Evolutionary conservation across 2,329 filamentous ascomycete species (phyloP).

Genomic region (Arthroderma sp.): DNA sequence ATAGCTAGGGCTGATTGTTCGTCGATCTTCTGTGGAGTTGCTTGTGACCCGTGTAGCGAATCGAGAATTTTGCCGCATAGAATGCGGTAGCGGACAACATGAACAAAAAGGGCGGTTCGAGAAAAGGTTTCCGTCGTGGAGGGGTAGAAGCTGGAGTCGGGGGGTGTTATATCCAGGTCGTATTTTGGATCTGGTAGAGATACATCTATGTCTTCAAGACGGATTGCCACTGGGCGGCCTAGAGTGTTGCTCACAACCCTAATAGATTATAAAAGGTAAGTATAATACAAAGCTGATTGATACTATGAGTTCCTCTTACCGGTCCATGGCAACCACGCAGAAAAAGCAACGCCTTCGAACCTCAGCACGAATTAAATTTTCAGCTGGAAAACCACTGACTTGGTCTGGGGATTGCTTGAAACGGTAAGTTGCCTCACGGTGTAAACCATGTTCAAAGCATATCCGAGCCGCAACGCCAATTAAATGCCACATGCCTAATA

Average conservation of each 20-base stretch:
- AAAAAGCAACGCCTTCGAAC: slow-evolving; percentile 31
- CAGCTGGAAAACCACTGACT: neutral
- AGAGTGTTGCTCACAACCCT: slow-evolving; percentile 22
- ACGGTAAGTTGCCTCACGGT: slow-evolving; percentile 26
- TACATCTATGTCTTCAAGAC: slow-evolving; percentile 31
- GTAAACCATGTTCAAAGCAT: slow-evolving; percentile 30
- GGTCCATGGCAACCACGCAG: slow-evolving; percentile 30
- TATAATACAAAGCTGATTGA: neutral
- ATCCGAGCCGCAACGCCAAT: slow-evolving; percentile 32
- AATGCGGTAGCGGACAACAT: slow-evolving; percentile 29
- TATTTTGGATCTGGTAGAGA: slow-evolving; percentile 21
- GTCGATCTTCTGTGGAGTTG: slow-evolving; percentile 1
- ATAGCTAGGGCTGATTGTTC: slow-evolving; percentile 4
- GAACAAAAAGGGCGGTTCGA: slow-evolving; percentile 23
- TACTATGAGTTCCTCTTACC: slow-evolving; percentile 14
- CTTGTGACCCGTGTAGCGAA: slow-evolving; percentile 17
- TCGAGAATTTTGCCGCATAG: slow-evolving; percentile 30
- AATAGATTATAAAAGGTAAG: neutral
- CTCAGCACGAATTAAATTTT: slow-evolving; percentile 14
- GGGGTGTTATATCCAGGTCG: slow-evolving; percentile 8
- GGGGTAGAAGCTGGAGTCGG: slow-evolving; percentile 7
- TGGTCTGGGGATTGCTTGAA: slow-evolving; percentile 7
- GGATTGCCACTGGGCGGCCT: slow-evolving; percentile 29
- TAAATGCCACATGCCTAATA: slow-evolving; percentile 29
- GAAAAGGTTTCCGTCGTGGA: slow-evolving; percentile 7